Evolutionary conservation across 345 rosid species (phyloP), one percentile per base, ranked within the genome.

Genomic region (Citrus sp.): DNA sequence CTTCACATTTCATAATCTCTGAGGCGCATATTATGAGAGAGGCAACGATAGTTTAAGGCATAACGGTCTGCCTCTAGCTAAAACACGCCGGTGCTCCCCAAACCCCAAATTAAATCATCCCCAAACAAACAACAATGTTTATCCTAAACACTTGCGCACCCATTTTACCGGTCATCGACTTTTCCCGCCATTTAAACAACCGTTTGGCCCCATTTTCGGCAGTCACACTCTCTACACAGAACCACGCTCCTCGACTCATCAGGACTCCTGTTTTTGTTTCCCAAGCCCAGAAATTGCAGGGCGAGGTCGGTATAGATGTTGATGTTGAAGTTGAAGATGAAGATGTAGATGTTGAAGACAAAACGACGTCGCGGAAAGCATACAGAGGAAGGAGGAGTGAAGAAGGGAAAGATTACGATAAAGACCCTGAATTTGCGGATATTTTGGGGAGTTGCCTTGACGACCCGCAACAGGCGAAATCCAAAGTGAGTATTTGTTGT

Each of bases 341-440:
- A 40, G 46, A 40, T 9, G 1, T 9, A 40, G 46, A 81, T 40
- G 86, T 79, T 18, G 81, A 76, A 35, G 84, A 70, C n/a, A 70
- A 78, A 27, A 63, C 81, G 63, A 80, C 76, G 46, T 49, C 74
- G 67, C 70, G 78, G 70, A 74, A 80, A 21, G 81, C 80, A 32
- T 89, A 78, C 59, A 60, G 85, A 77, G 89, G 91, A 49, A 82
- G 85, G 56, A 82, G 85, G 38, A 46, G 51, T 1, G 85, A 82
- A 67, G 88, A 86, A 6, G 89, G 87, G 38, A 87, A 79, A 30
- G 86, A 89, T 67, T 92, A 87, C 78, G 99, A 95, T 66, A 92
- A 81, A 78, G 94, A 95, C 82, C 99, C 98, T 3, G 97, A 93
- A 77, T 91, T 91, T 65, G 98, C 97, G 24, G 96, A 93, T 35